Percentiles rank a stretch among this genome's conserved stretches.
These are phyloP conservation scores for Solanum chiquidenum DNA, from an alignment of 257 asterid species.

Conservation along the genomic window DNA sequence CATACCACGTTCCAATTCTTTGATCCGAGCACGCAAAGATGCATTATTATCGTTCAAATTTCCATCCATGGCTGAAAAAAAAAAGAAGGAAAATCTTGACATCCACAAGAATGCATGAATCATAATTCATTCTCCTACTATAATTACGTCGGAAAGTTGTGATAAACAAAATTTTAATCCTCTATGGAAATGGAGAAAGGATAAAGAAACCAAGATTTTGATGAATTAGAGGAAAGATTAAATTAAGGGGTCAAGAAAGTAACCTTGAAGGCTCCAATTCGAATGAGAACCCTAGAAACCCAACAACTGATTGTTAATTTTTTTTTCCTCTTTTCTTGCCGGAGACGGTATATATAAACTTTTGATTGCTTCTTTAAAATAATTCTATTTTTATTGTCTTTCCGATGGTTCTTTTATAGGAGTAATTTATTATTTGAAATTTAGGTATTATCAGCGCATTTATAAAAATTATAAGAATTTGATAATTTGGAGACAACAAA, in stretches of 20 bases:
- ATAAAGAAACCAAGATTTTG: neutral
- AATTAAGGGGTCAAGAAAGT: neutral
- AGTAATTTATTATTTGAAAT: neutral
- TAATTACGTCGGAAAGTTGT: neutral
- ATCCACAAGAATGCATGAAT: neutral
- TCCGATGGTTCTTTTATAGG: neutral
- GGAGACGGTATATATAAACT: neutral
- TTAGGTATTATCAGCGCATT: neutral
- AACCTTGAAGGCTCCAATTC: neutral
- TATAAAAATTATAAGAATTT: neutral
- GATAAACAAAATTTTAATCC: neutral
- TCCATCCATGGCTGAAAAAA: slow-evolving; percentile 55
- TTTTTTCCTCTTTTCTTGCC: neutral
- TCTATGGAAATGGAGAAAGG: neutral
- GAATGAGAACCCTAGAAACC: neutral
- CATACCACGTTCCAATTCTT: slow-evolving; percentile 84
- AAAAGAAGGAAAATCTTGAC: neutral
- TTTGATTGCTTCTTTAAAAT: neutral
- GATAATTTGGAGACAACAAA: neutral
- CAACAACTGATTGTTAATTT: neutral
- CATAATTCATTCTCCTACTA: neutral
- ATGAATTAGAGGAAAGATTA: neutral
- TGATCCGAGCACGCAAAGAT: slow-evolving; percentile 50
- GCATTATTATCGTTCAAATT: slow-evolving; percentile 19
- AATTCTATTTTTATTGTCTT: neutral